Base-by-base conservation (phyloP, 305 asterid species). In the Fraxinus sp. region DNA sequence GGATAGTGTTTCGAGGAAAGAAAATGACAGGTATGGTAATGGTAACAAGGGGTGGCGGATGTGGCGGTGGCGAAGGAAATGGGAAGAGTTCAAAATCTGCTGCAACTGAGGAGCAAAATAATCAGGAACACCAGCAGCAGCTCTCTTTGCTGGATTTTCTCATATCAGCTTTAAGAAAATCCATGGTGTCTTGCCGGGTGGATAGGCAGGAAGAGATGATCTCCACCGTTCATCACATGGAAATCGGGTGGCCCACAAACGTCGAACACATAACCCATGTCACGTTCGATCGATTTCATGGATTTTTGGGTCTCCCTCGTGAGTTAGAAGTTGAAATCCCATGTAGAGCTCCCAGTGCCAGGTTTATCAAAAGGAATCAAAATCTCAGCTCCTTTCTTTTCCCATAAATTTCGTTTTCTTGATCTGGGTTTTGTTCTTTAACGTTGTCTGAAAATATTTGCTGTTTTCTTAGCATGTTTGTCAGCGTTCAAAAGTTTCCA, bases 251-350 rank as follows among this genome's bases (percentile, higher is more conserved):
- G 97, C 99, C 99, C 39, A 93, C 97, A 0, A 87, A 96, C 75
- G 98, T 96, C 16, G 94, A 92, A 86, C 99, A 96, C 89, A 86
- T 96, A n/a, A 78, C 97, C 79, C 99, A 96, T 77, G 99, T 96
- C 78, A 96, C 99, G 0, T 96, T 96, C 71, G 98, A 96, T 81
- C 88, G 98, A 7, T 96, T 94, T 84, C 92, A 94, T 37, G 99
- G 98, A 0, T 96, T 96, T 86, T 83, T 94, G 85, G 99, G 98
- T 22, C 95, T 96, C 66, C 99, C 99, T 0, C 92, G 91, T 28
- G 99, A 94, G 92, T 93, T 96, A 55, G 91, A 93, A 85, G 97
- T 93, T 10, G 97, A 96, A 86, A 89, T 96, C 84, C 97, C 99
- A 5, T 88, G 90, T 66, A 81, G 93, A 87, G 96, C 90, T 64